Evolutionary conservation across 2,329 filamentous ascomycete species (phyloP), one percentile per base, ranked within the genome.

Genomic region (Aspergillus sergii): DNA sequence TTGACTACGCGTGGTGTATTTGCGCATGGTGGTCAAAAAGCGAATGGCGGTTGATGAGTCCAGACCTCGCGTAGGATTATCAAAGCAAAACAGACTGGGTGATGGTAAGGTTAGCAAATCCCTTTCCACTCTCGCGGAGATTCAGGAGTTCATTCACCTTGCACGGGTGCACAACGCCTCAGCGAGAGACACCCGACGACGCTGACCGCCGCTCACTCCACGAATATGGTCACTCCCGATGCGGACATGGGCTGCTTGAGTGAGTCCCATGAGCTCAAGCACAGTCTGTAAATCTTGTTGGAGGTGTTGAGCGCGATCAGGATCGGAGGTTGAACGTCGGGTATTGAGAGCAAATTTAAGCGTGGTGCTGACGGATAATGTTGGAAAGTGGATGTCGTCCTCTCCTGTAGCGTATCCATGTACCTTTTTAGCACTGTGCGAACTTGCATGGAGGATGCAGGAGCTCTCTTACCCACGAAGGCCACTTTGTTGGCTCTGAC

Each of bases 211-310:
- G 53, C 88, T 91, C 1, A 94, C 84, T 75, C 92, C 92, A 58
- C 91, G 88, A n/a, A 94, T 84, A 65, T 93, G 91, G 0, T 87
- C 85, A 66, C 93, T 89, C 16, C 93, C 93, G n/a, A 96, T 91
- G 89, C 90, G 71, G 94, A 90, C 6, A 94, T 80, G 0, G 58
- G 53, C 57, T 64, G 61, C 41, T 34, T 36, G n/a, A 67, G 45
- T 12, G 8, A 28, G n/a, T 14, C 39, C 39, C 39, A 41, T 41
- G 39, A 41, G 39, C n/a, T 41, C 19, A 41, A 41, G 39, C 39
- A 41, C 39, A 4, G 39, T 41, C 2, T 41, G 39, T 41, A 41
- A 9, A 19, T 41, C 39, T 9, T n/a, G 39, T 41, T 41, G 39
- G 19, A 41, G 39, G 39, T n/a, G 39, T 41, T 41, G 16, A 9